phyloP scores from a whole-genome alignment of 2,329 filamentous ascomycete genomes.

The Lasiodiplodia citricola region DNA sequence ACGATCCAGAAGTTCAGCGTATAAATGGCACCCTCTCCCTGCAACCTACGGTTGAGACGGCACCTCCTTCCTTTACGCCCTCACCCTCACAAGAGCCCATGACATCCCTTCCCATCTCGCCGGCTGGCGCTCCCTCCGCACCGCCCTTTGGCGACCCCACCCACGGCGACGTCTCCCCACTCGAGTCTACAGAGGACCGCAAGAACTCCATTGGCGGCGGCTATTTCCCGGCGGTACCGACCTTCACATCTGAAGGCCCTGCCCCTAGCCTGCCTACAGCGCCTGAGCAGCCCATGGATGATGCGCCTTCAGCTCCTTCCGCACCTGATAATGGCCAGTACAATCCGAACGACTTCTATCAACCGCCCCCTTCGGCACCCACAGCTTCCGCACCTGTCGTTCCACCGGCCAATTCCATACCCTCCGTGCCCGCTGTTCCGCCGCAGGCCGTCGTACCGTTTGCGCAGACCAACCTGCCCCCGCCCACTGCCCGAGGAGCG shows the following conservation, averaged over 20 bases:
- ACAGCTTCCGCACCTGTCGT: not conserved
- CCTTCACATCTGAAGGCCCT: constrained; percentile 47
- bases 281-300: constrained; percentile 34
- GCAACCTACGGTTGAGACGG: constrained; percentile 65
- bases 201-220: constrained; percentile 55
- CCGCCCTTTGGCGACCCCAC: constrained; percentile 38
- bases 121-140: constrained; percentile 57
- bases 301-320: constrained; percentile 29
- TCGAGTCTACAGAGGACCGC: constrained; percentile 47
- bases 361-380: constrained; percentile 29
- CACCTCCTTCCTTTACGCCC: constrained; percentile 59
- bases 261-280: constrained; percentile 45
- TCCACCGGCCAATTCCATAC: not conserved
- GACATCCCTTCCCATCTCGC: constrained; percentile 30
- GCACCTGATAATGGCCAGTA: constrained; percentile 19
- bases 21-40: constrained; percentile 49
- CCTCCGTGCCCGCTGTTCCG: not conserved
- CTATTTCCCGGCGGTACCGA: constrained; percentile 62
- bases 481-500: constrained; percentile 26
- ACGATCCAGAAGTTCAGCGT: constrained; percentile 68
- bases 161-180: constrained; percentile 57
- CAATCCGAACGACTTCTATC: constrained; percentile 42
- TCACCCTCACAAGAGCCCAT: constrained; percentile 44
- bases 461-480: constrained; percentile 32
- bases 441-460: constrained; percentile 29